phyloP scores from a whole-genome alignment of 371 early-diverging fungal genomes.

The Saksenaea oblongispora region DNA sequence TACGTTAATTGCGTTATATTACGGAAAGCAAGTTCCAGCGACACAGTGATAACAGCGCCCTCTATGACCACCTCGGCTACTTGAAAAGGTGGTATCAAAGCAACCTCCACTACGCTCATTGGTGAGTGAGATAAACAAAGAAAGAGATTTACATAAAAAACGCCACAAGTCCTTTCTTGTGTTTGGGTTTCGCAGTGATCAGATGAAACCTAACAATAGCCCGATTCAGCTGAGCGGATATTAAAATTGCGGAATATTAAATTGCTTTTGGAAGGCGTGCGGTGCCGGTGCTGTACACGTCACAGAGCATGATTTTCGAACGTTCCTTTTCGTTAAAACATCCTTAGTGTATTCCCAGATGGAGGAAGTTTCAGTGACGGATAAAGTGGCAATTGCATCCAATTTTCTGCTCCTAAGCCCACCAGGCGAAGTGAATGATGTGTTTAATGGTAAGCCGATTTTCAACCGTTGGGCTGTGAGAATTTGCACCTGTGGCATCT shows the following conservation, averaged over 20 bases:
- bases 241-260: too few species aligned
- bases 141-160: background rate
- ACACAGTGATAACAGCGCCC: constrained; percentile 3
- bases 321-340: too few species aligned
- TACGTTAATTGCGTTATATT: background rate
- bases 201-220: background rate
- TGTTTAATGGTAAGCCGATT: constrained; percentile 79
- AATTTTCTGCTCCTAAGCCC: constrained; percentile 84
- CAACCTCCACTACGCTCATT: constrained; percentile 2
- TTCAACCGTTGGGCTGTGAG: background rate
- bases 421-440: constrained; percentile 96
- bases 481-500: background rate
- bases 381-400: constrained; percentile 80
- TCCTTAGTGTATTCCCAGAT: too few species aligned
- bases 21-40: constrained; percentile 7
- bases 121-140: background rate
- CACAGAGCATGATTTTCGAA: too few species aligned
- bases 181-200: constrained; percentile 2
- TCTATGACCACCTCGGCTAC: background rate
- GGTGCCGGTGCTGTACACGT: too few species aligned
- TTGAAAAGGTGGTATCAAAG: background rate
- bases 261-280: too few species aligned
- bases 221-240: too few species aligned
- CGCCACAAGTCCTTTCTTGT: background rate
- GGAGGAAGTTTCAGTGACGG: constrained; percentile 40